Evolutionary conservation across 2,329 filamentous ascomycete species (phyloP).

Genomic region (Tolypocladium amazonense): DNA sequence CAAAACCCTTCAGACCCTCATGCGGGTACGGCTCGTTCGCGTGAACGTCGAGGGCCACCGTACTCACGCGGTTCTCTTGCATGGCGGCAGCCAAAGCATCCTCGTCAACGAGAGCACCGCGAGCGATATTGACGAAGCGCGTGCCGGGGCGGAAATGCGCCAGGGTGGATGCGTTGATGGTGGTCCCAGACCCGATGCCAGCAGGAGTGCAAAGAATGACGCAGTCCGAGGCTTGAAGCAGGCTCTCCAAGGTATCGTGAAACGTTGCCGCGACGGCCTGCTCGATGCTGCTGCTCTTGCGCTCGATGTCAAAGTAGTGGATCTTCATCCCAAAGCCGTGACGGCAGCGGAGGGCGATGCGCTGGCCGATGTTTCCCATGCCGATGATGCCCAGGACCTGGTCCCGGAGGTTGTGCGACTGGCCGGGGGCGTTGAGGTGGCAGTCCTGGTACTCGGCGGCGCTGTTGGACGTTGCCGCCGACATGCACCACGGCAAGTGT

Average conservation of each 20-base stretch:
- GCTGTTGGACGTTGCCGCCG: slow-evolving; percentile 35
- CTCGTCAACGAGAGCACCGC: slow-evolving; percentile 55
- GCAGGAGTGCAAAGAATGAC: slow-evolving; percentile 51
- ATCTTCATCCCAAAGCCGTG: slow-evolving; percentile 57
- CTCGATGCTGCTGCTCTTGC: slow-evolving; percentile 34
- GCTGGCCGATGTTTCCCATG: slow-evolving; percentile 54
- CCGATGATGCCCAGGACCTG: slow-evolving; percentile 57
- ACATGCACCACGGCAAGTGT: slow-evolving; percentile 52
- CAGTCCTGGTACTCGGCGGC: slow-evolving; percentile 40
- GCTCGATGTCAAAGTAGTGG: slow-evolving; percentile 48
- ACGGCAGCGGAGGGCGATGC: slow-evolving; percentile 42
- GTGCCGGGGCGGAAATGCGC: slow-evolving; percentile 40
- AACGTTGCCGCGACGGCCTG: slow-evolving; percentile 32
- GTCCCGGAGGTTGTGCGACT: slow-evolving; percentile 52
- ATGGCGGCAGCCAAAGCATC: slow-evolving; percentile 50
- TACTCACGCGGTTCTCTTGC: slow-evolving; percentile 35
- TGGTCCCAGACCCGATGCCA: slow-evolving; percentile 18
- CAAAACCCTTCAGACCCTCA: slow-evolving; percentile 29
- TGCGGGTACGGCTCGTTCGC: slow-evolving; percentile 46
- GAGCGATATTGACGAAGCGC: slow-evolving; percentile 55
- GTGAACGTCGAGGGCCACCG: slow-evolving; percentile 55
- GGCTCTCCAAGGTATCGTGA: slow-evolving; percentile 36
- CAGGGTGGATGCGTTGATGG: slow-evolving; percentile 40
- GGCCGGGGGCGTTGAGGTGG: slow-evolving; percentile 47
- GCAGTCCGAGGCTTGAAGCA: slow-evolving; percentile 46